Percentiles rank a stretch among this genome's conserved stretches.
These are phyloP conservation scores for Tuber indicum DNA, from an alignment of 495 filamentous ascomycete species.

Conservation along the genomic window DNA sequence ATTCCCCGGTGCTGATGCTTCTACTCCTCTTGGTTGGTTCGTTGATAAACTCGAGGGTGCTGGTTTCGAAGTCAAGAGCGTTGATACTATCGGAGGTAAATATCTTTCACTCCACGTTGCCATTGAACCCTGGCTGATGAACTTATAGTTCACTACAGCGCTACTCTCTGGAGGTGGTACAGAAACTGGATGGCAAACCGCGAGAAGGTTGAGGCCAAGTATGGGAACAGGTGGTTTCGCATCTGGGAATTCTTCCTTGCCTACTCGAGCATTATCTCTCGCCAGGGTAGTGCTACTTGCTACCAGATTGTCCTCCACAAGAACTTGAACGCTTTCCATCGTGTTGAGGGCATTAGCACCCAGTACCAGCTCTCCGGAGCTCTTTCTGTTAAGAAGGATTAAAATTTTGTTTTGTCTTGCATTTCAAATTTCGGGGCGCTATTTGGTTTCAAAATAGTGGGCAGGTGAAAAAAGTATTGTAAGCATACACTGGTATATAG, in stretches of 20 bases:
- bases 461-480: background rate
- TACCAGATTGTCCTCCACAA: constrained; percentile 94
- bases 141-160: constrained; percentile 93
- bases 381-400: constrained; percentile 43
- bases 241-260: constrained; percentile 99
- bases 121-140: constrained; percentile 56
- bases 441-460: background rate
- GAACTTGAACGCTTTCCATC: constrained; percentile 96
- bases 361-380: constrained; percentile 75
- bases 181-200: constrained; percentile 96
- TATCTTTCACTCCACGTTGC: background rate
- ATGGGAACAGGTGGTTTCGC: constrained; percentile 94
- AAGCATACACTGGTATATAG: background rate
- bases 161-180: constrained; percentile 98
- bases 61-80: constrained; percentile 67
- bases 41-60: constrained; percentile 63
- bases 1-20: constrained; percentile 82
- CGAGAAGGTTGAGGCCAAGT: constrained; percentile 92
- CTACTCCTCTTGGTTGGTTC: constrained; percentile 68
- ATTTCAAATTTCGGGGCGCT: background rate
- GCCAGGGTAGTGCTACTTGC: constrained; percentile 89
- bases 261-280: constrained; percentile 82
- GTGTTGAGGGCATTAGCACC: constrained; percentile 72
- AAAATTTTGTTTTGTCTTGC: constrained; percentile 4
- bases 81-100: constrained; percentile 37